Evolutionary conservation across 1,284 basidiomycete species (phyloP).

Genomic region (Pseudozyma sp.): DNA sequence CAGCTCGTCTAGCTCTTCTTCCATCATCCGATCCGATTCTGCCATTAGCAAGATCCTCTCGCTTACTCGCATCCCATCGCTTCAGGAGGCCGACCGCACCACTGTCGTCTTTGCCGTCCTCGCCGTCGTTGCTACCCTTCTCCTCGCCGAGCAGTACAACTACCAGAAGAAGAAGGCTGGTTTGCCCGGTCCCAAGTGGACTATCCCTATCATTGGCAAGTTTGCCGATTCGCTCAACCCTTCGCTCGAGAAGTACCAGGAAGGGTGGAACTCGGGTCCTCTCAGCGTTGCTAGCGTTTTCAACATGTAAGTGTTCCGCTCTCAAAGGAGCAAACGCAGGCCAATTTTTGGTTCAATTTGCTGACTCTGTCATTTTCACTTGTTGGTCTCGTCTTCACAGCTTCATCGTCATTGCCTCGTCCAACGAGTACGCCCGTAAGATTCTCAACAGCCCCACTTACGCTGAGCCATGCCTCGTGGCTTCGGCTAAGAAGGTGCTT

Average conservation of each 20-base stretch:
- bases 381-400: slow-evolving; percentile 18
- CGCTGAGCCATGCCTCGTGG: slow-evolving; percentile 83
- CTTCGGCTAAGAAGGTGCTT: slow-evolving; percentile 90
- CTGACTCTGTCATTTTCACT: slow-evolving; percentile 9
- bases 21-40: slow-evolving; percentile 20
- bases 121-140: slow-evolving; percentile 50
- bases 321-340: no score
- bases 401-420: slow-evolving; percentile 68
- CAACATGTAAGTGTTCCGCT: slow-evolving; percentile 55
- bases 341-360: not conserved
- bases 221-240: slow-evolving; percentile 67
- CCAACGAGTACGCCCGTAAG: slow-evolving; percentile 66
- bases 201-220: slow-evolving; percentile 68
- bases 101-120: slow-evolving; percentile 58
- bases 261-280: slow-evolving; percentile 68
- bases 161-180: slow-evolving; percentile 62
- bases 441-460: slow-evolving; percentile 68
- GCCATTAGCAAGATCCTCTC: slow-evolving; percentile 41
- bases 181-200: slow-evolving; percentile 66
- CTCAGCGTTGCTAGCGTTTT: slow-evolving; percentile 68
- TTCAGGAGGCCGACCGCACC: slow-evolving; percentile 49
- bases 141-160: slow-evolving; percentile 59
- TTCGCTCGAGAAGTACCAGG: slow-evolving; percentile 66
- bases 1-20: slow-evolving; percentile 14
- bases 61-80: slow-evolving; percentile 34